Conservation (phyloP, 331 rosid genomes). For the Spiraea crenata region DNA sequence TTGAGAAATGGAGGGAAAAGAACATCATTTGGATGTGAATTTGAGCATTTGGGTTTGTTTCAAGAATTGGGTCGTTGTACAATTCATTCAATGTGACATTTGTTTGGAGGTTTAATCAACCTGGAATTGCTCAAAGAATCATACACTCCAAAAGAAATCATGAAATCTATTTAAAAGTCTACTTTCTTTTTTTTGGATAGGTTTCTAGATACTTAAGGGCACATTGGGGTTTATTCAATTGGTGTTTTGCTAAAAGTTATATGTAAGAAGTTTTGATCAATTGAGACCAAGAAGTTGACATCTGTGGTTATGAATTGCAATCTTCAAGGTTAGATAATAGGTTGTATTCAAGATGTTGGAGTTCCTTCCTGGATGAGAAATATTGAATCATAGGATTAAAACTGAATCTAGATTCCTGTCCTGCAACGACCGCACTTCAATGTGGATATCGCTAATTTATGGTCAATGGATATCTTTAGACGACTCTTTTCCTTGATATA, state of each 20-base stretch:
- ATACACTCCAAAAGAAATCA: not conserved
- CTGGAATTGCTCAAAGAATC: not conserved
- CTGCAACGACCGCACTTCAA: conserved; percentile 2
- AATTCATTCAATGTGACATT: not conserved
- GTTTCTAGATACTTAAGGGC: not conserved
- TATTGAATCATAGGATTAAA: not conserved
- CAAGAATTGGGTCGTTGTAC: not conserved
- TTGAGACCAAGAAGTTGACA: not conserved
- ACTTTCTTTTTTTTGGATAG: not conserved
- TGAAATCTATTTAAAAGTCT: not conserved
- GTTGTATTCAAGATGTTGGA: not conserved
- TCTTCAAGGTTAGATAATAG: not conserved
- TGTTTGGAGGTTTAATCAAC: not conserved
- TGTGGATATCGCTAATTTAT: not conserved
- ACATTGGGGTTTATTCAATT: not conserved
- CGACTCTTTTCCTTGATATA: not conserved
- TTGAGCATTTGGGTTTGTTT: not conserved
- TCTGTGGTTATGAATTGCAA: not conserved
- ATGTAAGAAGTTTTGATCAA: not conserved
- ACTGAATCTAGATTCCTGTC: not conserved
- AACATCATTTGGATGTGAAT: not conserved
- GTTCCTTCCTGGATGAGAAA: not conserved
- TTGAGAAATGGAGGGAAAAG: not conserved
- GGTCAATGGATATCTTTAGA: not conserved
- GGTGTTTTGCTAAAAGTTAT: not conserved